Base-by-base conservation (phyloP, 2,329 filamentous ascomycete species). In the Fusarium irregulare region DNA sequence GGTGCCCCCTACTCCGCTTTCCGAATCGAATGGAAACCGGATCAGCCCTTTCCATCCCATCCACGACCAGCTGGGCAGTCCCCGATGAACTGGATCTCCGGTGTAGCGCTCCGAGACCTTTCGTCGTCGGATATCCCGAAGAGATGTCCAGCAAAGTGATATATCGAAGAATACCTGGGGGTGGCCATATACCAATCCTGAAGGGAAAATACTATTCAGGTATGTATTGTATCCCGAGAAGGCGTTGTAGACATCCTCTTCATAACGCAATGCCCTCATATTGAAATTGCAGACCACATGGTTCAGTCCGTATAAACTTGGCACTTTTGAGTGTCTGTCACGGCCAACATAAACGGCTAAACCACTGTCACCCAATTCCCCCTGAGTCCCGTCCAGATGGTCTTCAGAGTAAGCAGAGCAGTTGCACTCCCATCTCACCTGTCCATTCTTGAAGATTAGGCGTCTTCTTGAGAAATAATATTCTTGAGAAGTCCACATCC, bases 21-120 rank as follows among this genome's bases (percentile, higher is more conserved):
- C 46, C 0, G 3, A 3, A 18, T 34, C 46, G 2, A 0, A 2
- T 2, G 46, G 28, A 0, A 49, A 23, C 4, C 4, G 2, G 2
- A 3, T 20, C 2, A 2, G 7, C 5, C 47, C 47, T 23, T 49
- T 16, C 47, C 47, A 49, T 11, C 47, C 47, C 47, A 49, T 49
- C 47, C 47, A 49, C 2, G 47, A 49, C 47, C 47, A 49, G 4
- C 47, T 49, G 3, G 47, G 28, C 0, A 49, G 4, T 9, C 28
- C 28, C 7, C 0, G 8, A 3, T 6, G 14, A 6, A 10, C 0
- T 3, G 28, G 28, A 3, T 23, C 14, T 6, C 28, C 20, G 1
- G 3, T n/a, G 4, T 34, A 49, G 7, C 20, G 28, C 5, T 20
- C n/a, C 1, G 47, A 49, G 7, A 23, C 28, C 5, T 14, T 34